These are phyloP conservation scores for Cicer yamashitae DNA, from an alignment of 306 rosid genomes.

Conservation along the genomic window DNA sequence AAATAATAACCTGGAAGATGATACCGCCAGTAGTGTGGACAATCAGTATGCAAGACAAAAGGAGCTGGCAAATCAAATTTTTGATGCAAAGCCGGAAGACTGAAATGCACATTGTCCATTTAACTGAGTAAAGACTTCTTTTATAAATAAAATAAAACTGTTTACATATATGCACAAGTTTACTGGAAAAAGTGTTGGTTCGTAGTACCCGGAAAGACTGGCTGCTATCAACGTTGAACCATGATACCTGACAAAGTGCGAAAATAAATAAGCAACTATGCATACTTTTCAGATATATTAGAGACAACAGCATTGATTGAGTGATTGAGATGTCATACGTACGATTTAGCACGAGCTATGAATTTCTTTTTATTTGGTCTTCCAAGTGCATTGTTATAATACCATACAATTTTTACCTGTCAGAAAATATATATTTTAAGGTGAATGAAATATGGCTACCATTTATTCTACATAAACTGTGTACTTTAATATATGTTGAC, in stretches of 20 bases:
- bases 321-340: constrained; percentile 49
- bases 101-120: constrained; percentile 49
- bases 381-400: constrained; percentile 94
- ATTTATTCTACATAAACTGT: constrained; percentile 3
- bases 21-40: constrained; percentile 97
- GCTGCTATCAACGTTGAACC: constrained; percentile 92
- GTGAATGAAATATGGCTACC: constrained; percentile 14
- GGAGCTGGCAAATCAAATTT: constrained; percentile 95
- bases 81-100: constrained; percentile 91
- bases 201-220: constrained; percentile 90
- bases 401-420: constrained; percentile 98
- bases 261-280: constrained; percentile 35
- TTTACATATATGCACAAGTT: constrained; percentile 19
- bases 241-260: constrained; percentile 72
- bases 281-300: constrained; percentile 40
- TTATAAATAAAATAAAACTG: constrained; percentile 1
- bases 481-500: constrained; percentile 22
- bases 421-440: constrained; percentile 42
- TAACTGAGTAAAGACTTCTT: constrained; percentile 24
- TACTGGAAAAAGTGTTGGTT: constrained; percentile 1
- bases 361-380: constrained; percentile 89
- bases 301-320: constrained; percentile 43
- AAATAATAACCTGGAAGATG: constrained; percentile 87
- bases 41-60: constrained; percentile 90
- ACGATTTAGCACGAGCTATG: constrained; percentile 91